Conservation (phyloP, 2,329 filamentous ascomycete species). For the Fusarium coicis region DNA sequence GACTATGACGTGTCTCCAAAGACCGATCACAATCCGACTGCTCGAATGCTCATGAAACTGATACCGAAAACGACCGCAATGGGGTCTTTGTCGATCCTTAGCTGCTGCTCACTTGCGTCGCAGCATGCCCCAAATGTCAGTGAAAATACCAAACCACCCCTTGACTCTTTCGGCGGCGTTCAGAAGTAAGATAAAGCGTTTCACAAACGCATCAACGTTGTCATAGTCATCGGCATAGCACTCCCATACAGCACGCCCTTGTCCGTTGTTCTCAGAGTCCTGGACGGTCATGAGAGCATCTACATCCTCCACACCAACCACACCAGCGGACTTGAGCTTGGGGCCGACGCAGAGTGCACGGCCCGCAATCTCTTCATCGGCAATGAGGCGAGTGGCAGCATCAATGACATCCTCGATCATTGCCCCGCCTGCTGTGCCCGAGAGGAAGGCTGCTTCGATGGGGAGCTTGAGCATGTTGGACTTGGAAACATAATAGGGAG, state of each 20-base stretch:
- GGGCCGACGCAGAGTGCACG: constrained; percentile 68
- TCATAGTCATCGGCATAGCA: constrained; percentile 68
- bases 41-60: not conserved
- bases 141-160: constrained; percentile 64
- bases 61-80: not conserved
- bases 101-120: constrained; percentile 32
- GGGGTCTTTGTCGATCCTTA: not conserved
- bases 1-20: not conserved
- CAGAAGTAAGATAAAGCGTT: constrained; percentile 63
- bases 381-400: constrained; percentile 69
- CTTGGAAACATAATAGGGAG: constrained; percentile 73
- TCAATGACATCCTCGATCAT: constrained; percentile 70
- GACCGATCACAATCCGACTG: too few species aligned
- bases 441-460: constrained; percentile 61
- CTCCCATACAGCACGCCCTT: constrained; percentile 66
- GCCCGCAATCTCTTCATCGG: constrained; percentile 67
- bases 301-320: constrained; percentile 48
- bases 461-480: constrained; percentile 63
- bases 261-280: constrained; percentile 51
- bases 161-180: constrained; percentile 60
- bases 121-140: constrained; percentile 41
- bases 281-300: constrained; percentile 40
- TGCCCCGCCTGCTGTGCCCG: constrained; percentile 62
- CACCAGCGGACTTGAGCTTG: constrained; percentile 51
- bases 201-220: constrained; percentile 65